Percentiles rank a stretch among this genome's conserved stretches.
These are phyloP conservation scores for Chalara sp. DNA, from an alignment of 2,329 filamentous ascomycete species.

Conservation along the genomic window DNA sequence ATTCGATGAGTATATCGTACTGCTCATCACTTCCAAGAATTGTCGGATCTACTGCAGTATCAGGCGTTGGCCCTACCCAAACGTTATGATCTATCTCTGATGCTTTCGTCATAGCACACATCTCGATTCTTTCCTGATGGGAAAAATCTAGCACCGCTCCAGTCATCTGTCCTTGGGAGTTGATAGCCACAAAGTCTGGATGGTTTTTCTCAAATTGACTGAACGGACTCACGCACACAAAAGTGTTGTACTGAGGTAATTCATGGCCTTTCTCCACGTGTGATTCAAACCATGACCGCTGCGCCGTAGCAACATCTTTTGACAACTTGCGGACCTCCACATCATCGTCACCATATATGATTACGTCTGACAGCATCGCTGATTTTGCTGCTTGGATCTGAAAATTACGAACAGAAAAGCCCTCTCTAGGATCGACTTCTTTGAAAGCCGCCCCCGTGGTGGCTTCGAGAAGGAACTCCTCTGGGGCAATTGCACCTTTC, in stretches of 20 bases:
- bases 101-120: conserved; percentile 87
- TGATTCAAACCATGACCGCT: conserved; percentile 65
- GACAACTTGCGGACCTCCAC: conserved; percentile 54
- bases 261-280: conserved; percentile 49
- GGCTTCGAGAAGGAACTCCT: conserved; percentile 66
- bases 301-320: conserved; percentile 67
- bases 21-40: conserved; percentile 44
- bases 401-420: conserved; percentile 94
- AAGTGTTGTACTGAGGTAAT: conserved; percentile 73
- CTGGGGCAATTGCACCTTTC: conserved; percentile 78
- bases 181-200: conserved; percentile 66
- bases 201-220: conserved; percentile 63
- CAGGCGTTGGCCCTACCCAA: conserved; percentile 82
- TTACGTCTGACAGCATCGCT: conserved; percentile 81
- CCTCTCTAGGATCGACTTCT: conserved; percentile 78
- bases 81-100: conserved; percentile 87
- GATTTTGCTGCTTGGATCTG: conserved; percentile 91
- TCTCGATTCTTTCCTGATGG: conserved; percentile 81
- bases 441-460: conserved; percentile 47
- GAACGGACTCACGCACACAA: conserved; percentile 62
- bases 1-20: conserved; percentile 83
- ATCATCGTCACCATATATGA: conserved; percentile 78
- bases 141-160: conserved; percentile 82
- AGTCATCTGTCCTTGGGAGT: conserved; percentile 64
- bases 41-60: conserved; percentile 42